phyloP scores from a whole-genome alignment of 129 eudicot genomes.

The Helichrysum umbraculigerum region DNA sequence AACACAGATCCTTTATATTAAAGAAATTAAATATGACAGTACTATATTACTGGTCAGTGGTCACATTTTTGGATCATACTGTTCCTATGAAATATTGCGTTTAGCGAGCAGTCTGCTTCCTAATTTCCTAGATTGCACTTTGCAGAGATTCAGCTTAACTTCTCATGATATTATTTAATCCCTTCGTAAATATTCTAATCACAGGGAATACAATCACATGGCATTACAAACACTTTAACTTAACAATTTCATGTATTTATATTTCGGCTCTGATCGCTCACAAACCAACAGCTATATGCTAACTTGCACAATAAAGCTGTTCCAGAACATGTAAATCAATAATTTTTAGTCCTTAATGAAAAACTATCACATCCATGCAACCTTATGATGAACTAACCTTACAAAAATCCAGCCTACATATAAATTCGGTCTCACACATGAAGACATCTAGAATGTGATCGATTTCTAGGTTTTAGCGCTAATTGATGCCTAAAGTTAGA shows the following conservation, averaged over 20 bases:
- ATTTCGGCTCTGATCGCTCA: slow-evolving; percentile 9
- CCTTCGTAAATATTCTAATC: background rate
- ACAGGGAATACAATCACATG: background rate
- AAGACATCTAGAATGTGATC: background rate
- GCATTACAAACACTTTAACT: background rate
- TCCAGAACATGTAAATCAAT: slow-evolving; percentile 13
- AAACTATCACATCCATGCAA: slow-evolving; percentile 9
- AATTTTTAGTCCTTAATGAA: background rate
- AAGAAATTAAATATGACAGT: background rate
- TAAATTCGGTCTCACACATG: background rate
- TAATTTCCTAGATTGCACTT: background rate
- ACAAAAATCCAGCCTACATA: background rate
- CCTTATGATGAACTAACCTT: background rate
- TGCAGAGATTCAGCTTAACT: background rate
- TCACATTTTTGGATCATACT: background rate
- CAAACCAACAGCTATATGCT: background rate
- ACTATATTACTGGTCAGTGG: background rate
- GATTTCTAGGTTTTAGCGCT: background rate
- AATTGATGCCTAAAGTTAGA: background rate
- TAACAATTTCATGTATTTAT: slow-evolving; percentile 4
- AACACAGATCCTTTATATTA: background rate
- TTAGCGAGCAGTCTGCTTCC: background rate
- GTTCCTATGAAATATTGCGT: background rate
- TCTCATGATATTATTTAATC: background rate
- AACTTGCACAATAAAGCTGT: background rate